A percentile compares a stretch with the other conserved stretches of the same genome.
These are phyloP conservation scores for Gilbertella persicaria DNA, from an alignment of 371 early-diverging fungal genomes.

Conservation along the genomic window DNA sequence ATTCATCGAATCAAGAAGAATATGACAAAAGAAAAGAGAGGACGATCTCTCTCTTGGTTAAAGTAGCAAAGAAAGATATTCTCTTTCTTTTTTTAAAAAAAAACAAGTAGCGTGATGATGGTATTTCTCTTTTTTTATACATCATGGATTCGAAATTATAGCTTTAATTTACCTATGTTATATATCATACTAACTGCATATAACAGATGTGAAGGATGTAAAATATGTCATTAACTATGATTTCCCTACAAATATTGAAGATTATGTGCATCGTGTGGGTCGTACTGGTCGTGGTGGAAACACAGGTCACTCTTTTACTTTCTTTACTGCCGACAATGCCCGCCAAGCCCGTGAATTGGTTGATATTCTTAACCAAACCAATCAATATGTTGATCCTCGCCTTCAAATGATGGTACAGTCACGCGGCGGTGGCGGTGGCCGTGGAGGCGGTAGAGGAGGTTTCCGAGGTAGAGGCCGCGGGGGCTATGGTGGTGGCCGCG, in stretches of 20 bases:
- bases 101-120: no score
- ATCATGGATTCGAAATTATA: no score
- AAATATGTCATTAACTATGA: slow-evolving; percentile 97
- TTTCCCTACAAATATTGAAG: slow-evolving; percentile 92
- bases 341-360: slow-evolving; percentile 90
- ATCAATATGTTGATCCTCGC: slow-evolving; percentile 89
- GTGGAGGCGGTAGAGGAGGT: slow-evolving; percentile 54
- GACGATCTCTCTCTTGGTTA: no score
- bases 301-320: slow-evolving; percentile 95
- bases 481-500: slow-evolving; percentile 20
- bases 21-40: no score
- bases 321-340: slow-evolving; percentile 94
- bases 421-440: slow-evolving; percentile 39
- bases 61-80: no score
- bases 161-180: slow-evolving; percentile 12
- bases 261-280: slow-evolving; percentile 99
- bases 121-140: slow-evolving; percentile 7
- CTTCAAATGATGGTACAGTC: slow-evolving; percentile 76
- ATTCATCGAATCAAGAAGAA: no score
- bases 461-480: slow-evolving; percentile 54
- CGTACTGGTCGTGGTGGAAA: slow-evolving; percentile 98
- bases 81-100: no score
- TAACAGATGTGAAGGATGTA: slow-evolving; percentile 88
- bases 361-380: slow-evolving; percentile 91
- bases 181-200: slow-evolving; percentile 3